Evolutionary conservation across 208 protist genomes (phyloP).

Genomic region (Acanthamoeba sp.): DNA sequence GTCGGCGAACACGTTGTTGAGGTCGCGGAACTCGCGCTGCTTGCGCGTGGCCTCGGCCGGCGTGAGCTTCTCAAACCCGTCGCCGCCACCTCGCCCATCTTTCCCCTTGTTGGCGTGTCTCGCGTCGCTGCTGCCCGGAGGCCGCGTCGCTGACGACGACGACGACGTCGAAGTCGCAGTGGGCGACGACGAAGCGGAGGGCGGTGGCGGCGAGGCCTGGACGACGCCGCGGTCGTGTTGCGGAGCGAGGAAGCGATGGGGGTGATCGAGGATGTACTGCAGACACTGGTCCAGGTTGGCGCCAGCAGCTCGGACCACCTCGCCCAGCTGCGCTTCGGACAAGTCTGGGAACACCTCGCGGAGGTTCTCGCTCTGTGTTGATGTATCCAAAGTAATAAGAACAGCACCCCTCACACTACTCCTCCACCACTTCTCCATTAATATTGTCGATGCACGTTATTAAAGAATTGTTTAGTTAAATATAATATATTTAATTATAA

Average conservation of each 20-base stretch:
- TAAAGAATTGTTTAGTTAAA: too few species aligned
- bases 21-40: constrained; percentile 13
- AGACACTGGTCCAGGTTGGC: background rate
- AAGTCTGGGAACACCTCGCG: constrained; percentile 29
- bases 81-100: background rate
- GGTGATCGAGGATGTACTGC: constrained; percentile 43
- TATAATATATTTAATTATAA: too few species aligned
- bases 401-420: too few species aligned
- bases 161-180: background rate
- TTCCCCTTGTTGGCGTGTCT: background rate
- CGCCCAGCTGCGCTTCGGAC: background rate
- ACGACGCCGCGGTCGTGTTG: background rate
- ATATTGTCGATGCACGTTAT: too few species aligned
- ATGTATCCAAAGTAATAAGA: too few species aligned
- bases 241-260: background rate
- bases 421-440: too few species aligned
- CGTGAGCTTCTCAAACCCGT: constrained; percentile 8
- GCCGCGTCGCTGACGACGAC: background rate
- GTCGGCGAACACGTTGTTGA: constrained; percentile 46
- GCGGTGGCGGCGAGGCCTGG: background rate
- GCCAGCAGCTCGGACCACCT: background rate
- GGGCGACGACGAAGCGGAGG: background rate
- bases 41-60: background rate
- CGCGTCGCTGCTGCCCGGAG: too few species aligned
- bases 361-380: background rate